Evolutionary conservation across 257 asterid species (phyloP), one percentile per base, ranked within the genome.

Genomic region (Salvia rosmarinus): DNA sequence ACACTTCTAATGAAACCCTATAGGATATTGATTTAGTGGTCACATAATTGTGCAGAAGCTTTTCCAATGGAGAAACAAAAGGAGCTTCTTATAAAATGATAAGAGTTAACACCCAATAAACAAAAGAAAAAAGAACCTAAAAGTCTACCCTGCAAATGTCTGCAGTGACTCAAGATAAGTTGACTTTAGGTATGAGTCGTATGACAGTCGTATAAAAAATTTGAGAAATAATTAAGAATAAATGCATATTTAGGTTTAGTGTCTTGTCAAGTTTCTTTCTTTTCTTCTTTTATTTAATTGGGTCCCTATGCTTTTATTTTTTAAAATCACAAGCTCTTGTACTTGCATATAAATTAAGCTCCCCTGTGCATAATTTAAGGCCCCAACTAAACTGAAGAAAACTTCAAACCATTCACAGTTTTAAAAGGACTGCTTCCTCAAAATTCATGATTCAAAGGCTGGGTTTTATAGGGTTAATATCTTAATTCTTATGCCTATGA

Each of bases 1-100:
- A 64, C 21, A 34, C 35, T 52, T 39, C 59, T 28, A 35, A 58
- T 40, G 59, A 50, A 64, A 17, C 57, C 37, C 61, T 30, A 54
- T 19, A 19, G 44, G 2, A 23, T 14, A 44, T 7, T 55, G 39
- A 34, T 10, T 25, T 30, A 8, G 25, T 2, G 17, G 20, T 0
- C 47, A 42, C 14, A 10, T 42, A 55, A 55, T 35, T 8, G 61
- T 40, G 32, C 12, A 5, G 23, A 5, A 6, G 3, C 7, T 13
- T 37, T 55, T n/a, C 30, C 40, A 70, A 10, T 47, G 23, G 30
- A 67, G 20, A 57, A 57, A 56, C 17, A 46, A 46, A 52, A 61
- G 54, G 46, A 30, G 34, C 35, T 39, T 30, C 14, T 23, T 16
- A 52, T 1, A 55, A 55, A 28, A 55, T 34, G 47, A 12, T 23